Conservation (phyloP, 345 rosid species). For the Salix arbutifolia region DNA sequence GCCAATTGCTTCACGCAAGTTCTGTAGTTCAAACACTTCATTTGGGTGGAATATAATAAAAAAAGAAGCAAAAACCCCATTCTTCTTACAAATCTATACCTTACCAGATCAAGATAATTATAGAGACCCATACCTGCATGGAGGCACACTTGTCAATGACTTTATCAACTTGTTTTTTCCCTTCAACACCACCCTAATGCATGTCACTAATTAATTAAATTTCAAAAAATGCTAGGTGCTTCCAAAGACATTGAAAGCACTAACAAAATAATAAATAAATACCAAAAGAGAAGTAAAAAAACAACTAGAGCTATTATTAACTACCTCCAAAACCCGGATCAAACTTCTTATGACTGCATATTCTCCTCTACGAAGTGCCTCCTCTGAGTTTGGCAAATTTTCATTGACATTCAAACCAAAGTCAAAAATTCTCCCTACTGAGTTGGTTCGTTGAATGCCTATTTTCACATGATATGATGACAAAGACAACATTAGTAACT, state of each 20-base stretch:
- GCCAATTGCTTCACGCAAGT: slow-evolving; percentile 93
- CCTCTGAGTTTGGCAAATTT: slow-evolving; percentile 76
- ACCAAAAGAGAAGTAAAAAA: background rate
- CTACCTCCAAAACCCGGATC: slow-evolving; percentile 91
- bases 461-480: slow-evolving; percentile 9
- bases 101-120: slow-evolving; percentile 9
- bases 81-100: slow-evolving; percentile 1
- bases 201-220: slow-evolving; percentile 17
- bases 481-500: slow-evolving; percentile 3
- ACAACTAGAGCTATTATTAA: slow-evolving; percentile 3
- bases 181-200: slow-evolving; percentile 92
- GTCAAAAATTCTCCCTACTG: slow-evolving; percentile 74
- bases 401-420: slow-evolving; percentile 55
- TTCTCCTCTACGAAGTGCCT: slow-evolving; percentile 91
- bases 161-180: slow-evolving; percentile 92
- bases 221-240: slow-evolving; percentile 19
- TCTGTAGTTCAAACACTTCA: slow-evolving; percentile 49
- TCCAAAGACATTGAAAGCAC: slow-evolving; percentile 1
- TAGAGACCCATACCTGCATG: slow-evolving; percentile 75
- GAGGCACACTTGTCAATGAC: slow-evolving; percentile 97
- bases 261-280: background rate
- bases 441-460: slow-evolving; percentile 81
- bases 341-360: slow-evolving; percentile 90
- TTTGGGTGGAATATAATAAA: slow-evolving; percentile 11
- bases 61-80: slow-evolving; percentile 1